A percentile compares a stretch with the other conserved stretches of the same genome.
Conservation (phyloP, 73 alveolate genomes). For the Symbiodinium pilosum region DNA sequence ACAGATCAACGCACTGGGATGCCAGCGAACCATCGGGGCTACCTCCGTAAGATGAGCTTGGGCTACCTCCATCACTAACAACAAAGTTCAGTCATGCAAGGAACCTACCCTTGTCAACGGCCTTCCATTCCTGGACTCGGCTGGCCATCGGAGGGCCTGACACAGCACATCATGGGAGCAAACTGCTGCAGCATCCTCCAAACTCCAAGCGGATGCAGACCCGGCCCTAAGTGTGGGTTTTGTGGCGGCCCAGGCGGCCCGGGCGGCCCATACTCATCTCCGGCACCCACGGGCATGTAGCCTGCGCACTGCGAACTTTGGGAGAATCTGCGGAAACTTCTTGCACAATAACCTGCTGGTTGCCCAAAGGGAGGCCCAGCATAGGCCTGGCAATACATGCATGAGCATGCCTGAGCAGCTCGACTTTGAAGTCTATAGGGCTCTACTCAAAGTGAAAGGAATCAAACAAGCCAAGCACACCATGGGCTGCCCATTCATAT, state of each 20-base stretch:
- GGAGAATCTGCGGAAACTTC: background rate
- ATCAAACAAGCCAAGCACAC: background rate
- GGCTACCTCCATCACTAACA: constrained; percentile 49
- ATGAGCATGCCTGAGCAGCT: no score
- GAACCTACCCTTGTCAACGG: background rate
- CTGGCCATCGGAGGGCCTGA: constrained; percentile 9
- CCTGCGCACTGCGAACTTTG: background rate
- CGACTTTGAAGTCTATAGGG: no score
- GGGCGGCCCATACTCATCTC: constrained; percentile 86
- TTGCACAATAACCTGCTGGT: background rate
- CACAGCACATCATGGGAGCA: background rate
- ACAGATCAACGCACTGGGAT: no score
- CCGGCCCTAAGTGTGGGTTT: background rate
- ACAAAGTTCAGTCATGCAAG: no score
- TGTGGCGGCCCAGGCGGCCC: no score
- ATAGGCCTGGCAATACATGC: background rate
- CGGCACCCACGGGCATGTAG: constrained; percentile 46
- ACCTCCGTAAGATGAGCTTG: background rate
- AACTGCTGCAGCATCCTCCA: no score
- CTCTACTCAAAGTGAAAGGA: no score
- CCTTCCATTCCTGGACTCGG: constrained; percentile 10
- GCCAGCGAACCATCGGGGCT: background rate
- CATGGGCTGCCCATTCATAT: background rate
- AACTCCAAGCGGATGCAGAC: background rate
- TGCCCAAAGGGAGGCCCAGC: background rate